These are phyloP conservation scores for Termitomyces bulborhizus DNA, from an alignment of 768 basidiomycete species.

Conservation along the genomic window DNA sequence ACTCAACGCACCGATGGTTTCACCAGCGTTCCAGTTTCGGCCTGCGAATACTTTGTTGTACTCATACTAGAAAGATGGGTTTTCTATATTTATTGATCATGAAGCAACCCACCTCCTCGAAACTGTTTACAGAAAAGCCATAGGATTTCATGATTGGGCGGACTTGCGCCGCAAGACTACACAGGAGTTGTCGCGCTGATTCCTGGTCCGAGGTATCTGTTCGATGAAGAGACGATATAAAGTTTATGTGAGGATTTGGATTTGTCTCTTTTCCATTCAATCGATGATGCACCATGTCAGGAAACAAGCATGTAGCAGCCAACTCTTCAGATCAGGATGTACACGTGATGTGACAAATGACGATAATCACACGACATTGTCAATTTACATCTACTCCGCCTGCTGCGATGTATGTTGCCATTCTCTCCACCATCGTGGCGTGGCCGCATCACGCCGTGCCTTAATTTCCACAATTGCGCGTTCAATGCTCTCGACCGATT, in stretches of 20 bases:
- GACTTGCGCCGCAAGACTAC: conserved; percentile 80
- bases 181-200: conserved; percentile 63
- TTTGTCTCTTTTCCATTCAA: conserved; percentile 64
- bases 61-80: conserved; percentile 51
- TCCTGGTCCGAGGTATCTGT: conserved; percentile 41
- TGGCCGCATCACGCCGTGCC: conserved; percentile 15
- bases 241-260: conserved; percentile 75
- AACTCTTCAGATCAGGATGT: not conserved
- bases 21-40: conserved; percentile 81
- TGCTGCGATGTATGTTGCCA: conserved; percentile 12
- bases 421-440: conserved; percentile 24
- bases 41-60: conserved; percentile 75
- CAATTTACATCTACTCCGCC: not conserved
- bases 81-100: not conserved
- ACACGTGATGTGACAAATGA: conserved; percentile 5
- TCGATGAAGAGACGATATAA: conserved; percentile 54
- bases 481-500: conserved; percentile 14
- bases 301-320: too few relatives aligned
- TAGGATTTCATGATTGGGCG: conserved; percentile 78
- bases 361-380: not conserved
- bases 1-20: conserved; percentile 55
- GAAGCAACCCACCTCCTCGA: conserved; percentile 65
- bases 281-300: conserved; percentile 63
- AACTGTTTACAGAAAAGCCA: conserved; percentile 68
- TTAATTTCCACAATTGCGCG: conserved; percentile 7